phyloP scores from a whole-genome alignment of 139 green algal species.

The Protoeuglena noctilucae region DNA sequence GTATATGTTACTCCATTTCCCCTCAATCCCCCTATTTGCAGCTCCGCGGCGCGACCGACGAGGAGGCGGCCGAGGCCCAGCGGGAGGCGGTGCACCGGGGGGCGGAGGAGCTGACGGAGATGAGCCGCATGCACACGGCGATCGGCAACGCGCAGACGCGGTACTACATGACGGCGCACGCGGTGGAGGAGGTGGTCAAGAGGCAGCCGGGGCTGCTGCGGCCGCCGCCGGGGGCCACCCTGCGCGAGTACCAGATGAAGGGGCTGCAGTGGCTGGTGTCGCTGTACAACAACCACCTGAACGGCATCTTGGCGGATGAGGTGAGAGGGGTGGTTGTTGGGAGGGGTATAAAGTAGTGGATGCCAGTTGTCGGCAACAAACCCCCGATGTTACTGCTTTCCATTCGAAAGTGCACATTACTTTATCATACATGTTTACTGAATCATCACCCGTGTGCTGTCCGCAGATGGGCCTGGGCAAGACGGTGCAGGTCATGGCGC shows the following conservation, averaged over 20 bases:
- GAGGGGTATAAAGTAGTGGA: too few species aligned
- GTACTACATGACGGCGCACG: conserved; percentile 40
- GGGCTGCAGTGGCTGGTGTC: conserved; percentile 94
- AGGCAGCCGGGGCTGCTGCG: conserved; percentile 51
- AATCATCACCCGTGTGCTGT: too few species aligned
- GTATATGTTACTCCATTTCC: neutral
- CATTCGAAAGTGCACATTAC: too few species aligned
- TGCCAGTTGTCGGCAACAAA: too few species aligned
- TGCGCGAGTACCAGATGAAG: conserved; percentile 85
- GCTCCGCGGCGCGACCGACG: conserved; percentile 6
- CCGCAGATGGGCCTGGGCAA: conserved; percentile 59
- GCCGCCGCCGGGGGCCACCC: conserved; percentile 29
- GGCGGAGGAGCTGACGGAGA: conserved; percentile 15
- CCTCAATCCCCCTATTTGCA: neutral
- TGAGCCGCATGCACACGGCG: conserved; percentile 14
- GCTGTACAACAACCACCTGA: conserved; percentile 90
- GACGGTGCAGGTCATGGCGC: conserved; percentile 90
- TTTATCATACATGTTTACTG: too few species aligned
- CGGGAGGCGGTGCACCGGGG: conserved; percentile 33
- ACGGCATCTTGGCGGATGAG: conserved; percentile 94
- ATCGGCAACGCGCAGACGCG: conserved; percentile 35
- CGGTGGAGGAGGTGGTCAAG: conserved; percentile 39
- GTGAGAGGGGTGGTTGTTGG: too few species aligned
- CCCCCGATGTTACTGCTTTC: too few species aligned
- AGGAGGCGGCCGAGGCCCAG: conserved; percentile 45